phyloP scores from a whole-genome alignment of 495 filamentous ascomycete species.

The Hypoxylon cercidicola region DNA sequence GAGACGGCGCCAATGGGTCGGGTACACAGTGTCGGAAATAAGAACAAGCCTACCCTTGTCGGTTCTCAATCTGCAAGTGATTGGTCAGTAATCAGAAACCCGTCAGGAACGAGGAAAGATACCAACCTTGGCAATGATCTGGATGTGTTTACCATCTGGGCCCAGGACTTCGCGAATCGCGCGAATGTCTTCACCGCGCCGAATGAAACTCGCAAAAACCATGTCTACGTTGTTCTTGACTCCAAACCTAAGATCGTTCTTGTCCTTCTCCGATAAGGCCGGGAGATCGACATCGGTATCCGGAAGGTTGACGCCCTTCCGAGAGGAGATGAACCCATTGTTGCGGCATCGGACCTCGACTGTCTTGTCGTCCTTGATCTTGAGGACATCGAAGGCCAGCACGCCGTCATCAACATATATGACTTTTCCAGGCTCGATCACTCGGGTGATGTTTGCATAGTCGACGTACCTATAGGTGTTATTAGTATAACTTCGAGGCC shows the following conservation, averaged over 20 bases:
- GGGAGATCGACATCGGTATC: slow-evolving; percentile 99
- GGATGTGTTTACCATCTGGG: slow-evolving; percentile 92
- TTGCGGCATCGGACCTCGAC: slow-evolving; percentile 85
- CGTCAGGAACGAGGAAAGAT: neutral
- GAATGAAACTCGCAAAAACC: slow-evolving; percentile 99
- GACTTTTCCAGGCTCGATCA: slow-evolving; percentile 89
- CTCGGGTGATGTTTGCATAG: slow-evolving; percentile 99
- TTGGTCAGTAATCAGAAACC: slow-evolving; percentile 10
- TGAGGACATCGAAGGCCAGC: slow-evolving; percentile 90
- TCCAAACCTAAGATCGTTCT: slow-evolving; percentile 89
- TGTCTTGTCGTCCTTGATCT: slow-evolving; percentile 88
- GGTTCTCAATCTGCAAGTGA: slow-evolving; percentile 85
- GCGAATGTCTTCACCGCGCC: slow-evolving; percentile 88
- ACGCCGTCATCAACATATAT: slow-evolving; percentile 99
- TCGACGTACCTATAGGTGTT: slow-evolving; percentile 81
- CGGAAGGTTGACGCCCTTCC: slow-evolving; percentile 98
- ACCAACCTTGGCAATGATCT: slow-evolving; percentile 90
- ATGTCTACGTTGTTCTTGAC: slow-evolving; percentile 99
- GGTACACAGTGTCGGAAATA: neutral
- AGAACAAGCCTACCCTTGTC: slow-evolving; percentile 72
- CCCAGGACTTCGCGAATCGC: slow-evolving; percentile 92
- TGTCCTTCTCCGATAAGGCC: slow-evolving; percentile 98
- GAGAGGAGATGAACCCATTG: slow-evolving; percentile 97
- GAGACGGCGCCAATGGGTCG: no score
- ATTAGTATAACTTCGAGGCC: slow-evolving; percentile 2